phyloP scores from a whole-genome alignment of 2,329 filamentous ascomycete genomes.

The Microcyclospora tardicrescens region DNA sequence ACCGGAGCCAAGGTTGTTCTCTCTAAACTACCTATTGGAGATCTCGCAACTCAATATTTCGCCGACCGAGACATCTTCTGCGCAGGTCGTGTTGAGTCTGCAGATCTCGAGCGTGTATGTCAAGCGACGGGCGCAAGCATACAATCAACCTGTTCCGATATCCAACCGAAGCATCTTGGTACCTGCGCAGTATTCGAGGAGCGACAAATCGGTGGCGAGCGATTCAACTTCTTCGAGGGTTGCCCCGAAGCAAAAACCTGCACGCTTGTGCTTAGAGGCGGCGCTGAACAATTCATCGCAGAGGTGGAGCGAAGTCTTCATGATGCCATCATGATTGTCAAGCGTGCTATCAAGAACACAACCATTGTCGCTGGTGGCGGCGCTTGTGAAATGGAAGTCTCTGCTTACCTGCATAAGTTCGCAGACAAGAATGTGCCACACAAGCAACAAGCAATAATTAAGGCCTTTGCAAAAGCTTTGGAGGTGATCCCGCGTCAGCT shows the following conservation, averaged over 20 bases:
- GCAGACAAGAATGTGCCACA: conserved; percentile 84
- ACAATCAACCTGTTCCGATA: conserved; percentile 95
- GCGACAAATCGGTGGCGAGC: conserved; percentile 90
- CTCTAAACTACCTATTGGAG: conserved; percentile 92
- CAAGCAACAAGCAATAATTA: conserved; percentile 97
- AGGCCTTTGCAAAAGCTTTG: conserved; percentile 91
- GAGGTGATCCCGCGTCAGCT: conserved; percentile 94
- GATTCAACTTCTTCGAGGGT: conserved; percentile 97
- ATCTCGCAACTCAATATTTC: conserved; percentile 89
- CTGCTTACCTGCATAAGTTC: conserved; percentile 80
- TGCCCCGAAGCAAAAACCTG: conserved; percentile 94
- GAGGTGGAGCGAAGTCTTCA: conserved; percentile 96
- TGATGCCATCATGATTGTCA: conserved; percentile 99
- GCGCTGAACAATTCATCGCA: conserved; percentile 97
- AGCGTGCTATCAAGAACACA: conserved; percentile 90
- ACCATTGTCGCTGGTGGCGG: conserved; percentile 92
- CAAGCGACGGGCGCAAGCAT: conserved; percentile 85
- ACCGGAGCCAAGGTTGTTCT: conserved; percentile 95
- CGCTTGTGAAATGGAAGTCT: conserved; percentile 92
- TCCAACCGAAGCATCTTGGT: conserved; percentile 74
- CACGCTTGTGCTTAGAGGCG: conserved; percentile 86
- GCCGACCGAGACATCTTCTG: conserved; percentile 98
- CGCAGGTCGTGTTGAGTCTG: conserved; percentile 77
- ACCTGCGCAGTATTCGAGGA: conserved; percentile 87
- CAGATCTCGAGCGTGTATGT: conserved; percentile 92